Evolutionary conservation across 148 eudicot genomes (phyloP).

Genomic region (Rhododendron kiyosumense): DNA sequence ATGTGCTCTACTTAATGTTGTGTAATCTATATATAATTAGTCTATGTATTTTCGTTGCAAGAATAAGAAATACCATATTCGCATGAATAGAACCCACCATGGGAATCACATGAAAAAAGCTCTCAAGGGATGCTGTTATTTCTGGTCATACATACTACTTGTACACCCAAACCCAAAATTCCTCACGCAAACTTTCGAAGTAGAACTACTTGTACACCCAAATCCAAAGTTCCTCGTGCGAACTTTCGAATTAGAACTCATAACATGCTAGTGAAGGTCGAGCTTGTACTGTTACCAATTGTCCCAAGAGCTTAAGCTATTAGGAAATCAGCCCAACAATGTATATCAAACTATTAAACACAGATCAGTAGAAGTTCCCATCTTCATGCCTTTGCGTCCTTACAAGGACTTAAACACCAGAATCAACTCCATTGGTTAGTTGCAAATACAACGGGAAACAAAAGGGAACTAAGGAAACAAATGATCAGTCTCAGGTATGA

Average conservation of each 20-base stretch:
- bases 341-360: background rate
- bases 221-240: background rate
- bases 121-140: background rate
- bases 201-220: background rate
- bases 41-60: background rate
- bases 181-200: background rate
- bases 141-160: background rate
- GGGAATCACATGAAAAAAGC: background rate
- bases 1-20: background rate
- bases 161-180: background rate
- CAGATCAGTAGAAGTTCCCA: background rate
- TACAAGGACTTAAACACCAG: background rate
- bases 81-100: background rate
- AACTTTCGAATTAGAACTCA: background rate
- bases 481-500: background rate
- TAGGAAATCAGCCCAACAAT: background rate
- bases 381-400: background rate
- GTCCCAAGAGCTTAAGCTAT: background rate
- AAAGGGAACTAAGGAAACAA: background rate
- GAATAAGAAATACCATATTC: background rate
- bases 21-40: background rate
- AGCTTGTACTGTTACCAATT: background rate
- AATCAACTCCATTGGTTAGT: background rate
- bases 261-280: background rate
- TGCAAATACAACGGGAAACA: background rate